Base-by-base conservation (phyloP, 257 asterid genomes). In the Lithospermum erythrorhizon region DNA sequence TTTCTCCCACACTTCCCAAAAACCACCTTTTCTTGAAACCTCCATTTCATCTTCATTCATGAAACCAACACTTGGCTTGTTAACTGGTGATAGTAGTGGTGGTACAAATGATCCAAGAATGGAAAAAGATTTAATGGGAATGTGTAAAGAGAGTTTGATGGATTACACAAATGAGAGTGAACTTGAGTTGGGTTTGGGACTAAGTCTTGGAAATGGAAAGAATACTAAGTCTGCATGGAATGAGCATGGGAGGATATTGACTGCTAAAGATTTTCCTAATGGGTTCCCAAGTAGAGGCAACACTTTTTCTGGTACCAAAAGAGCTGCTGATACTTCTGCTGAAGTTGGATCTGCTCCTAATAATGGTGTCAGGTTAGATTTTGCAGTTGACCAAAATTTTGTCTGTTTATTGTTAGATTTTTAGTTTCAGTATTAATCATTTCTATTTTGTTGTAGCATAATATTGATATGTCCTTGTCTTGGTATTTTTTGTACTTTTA, bases 201-300 rank as follows among this genome's bases (percentile, higher is more conserved):
- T 89, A 57, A 83, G 95, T n/a, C 74, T 84, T 21, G 82, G 84
- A 0, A 58, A 57, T 23, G 55, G 70, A 22, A 41, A 30, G 13
- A 37, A 53, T 16, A 35, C 22, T 47, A 55, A 52, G 24, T 45
- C 64, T 64, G 74, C 75, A 62, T 78, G 82, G 83, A 67, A 79
- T 24, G 81, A 74, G 10, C 73, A 65, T 67, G 86, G 89, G 4
- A 81, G 97, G 75, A 89, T 89, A 13, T 76, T 89, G 70, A 89
- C 95, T 13, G 97, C 95, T 9, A 79, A 86, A 68, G 95, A 89
- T 66, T 82, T 86, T 53, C 94, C 91, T 6, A 80, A 73, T 73
- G 78, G 73, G 4, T 67, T 68, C 48, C 65, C 80, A 5, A 82
- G 79, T 58, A 81, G 81, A 73, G 53, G 67, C 56, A 37, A 30